Base-by-base conservation (phyloP, 495 filamentous ascomycete species). In the Hypomontagnella monticulosa region DNA sequence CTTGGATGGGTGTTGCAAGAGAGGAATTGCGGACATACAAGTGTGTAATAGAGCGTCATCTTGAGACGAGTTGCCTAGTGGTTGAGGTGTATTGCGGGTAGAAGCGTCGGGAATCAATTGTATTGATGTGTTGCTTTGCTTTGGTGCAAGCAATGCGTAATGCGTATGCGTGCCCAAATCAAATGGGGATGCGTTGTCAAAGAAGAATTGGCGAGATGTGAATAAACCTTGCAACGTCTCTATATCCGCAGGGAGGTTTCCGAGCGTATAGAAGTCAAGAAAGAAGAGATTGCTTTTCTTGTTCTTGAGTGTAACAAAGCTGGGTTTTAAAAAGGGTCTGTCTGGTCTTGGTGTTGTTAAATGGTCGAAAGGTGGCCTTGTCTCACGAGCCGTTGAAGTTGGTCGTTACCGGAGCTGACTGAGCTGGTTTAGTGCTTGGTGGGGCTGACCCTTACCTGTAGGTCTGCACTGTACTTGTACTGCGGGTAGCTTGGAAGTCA, bases 1-100 rank as follows among this genome's bases (percentile, higher is more conserved):
- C 23, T 18, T 18, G 2, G 36, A 16, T 14, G 23, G 41, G 7
- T 57, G 7, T 33, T 36, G 23, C 19, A 15, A 44, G 53, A 40
- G 47, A 56, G 42, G 52, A 32, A 41, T 30, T 19, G 1, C 16
- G 33, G 44, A 87, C 92, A 74, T 91, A 97, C 95, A 56, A 99
- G 86, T 71, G 87, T 93, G 85, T 97, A 99, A 84, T 99, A 99
- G 76, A 99, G 93, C 79, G 96, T 99, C 95, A 99, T 99, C 61
- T 77, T 89, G 85, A 67, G 73, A 41, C 40, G 51, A 32, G 12
- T 33, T 48, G 23, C 23, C n/a, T 42, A 44, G 48, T 57, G 32
- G 23, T 44, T 33, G 2, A 32, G n/a, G n/a, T 12, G 32, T 37
- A 30, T 51, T 44, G 18, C 44, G 34, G 63, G 20, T 63, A 58